These are phyloP conservation scores for Geotrichum citri-aurantii DNA, from an alignment of 1,139 yeast species.

Conservation along the genomic window DNA sequence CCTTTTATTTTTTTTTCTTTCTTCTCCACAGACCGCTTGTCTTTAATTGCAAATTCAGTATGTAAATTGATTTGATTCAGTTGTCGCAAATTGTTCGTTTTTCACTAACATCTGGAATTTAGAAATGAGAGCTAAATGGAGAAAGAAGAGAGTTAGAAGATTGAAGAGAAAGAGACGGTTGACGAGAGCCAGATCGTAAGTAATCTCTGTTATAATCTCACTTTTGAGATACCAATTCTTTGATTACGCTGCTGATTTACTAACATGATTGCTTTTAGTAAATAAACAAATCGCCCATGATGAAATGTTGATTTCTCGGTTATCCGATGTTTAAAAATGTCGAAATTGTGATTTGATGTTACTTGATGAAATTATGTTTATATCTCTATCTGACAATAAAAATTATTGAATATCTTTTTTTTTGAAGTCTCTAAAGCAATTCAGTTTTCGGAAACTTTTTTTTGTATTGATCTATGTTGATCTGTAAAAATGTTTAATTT, in stretches of 20 bases:
- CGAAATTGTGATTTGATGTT: neutral
- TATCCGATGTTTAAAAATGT: neutral
- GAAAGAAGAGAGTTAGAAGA: slow-evolving; percentile 99
- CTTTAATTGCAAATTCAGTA: neutral
- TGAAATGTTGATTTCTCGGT: neutral
- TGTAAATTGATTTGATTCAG: too few species aligned
- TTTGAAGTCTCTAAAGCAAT: too few species aligned
- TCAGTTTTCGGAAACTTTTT: too few species aligned
- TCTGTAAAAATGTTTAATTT: too few species aligned
- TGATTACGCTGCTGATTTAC: neutral
- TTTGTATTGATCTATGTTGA: too few species aligned
- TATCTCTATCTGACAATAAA: neutral
- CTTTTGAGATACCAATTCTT: neutral
- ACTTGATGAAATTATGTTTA: neutral
- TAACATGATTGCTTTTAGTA: slow-evolving; percentile 4
- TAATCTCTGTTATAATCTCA: neutral
- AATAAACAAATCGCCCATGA: slow-evolving; percentile 16
- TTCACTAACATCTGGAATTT: neutral
- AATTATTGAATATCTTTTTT: neutral
- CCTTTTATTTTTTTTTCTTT: slow-evolving; percentile 6
- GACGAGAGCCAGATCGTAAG: slow-evolving; percentile 86
- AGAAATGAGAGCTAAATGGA: slow-evolving; percentile 51
- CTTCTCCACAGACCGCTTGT: slow-evolving; percentile 10
- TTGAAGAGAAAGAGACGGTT: slow-evolving; percentile 99
- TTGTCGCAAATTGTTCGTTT: too few species aligned